phyloP scores from a whole-genome alignment of 1,284 basidiomycete genomes.

The Leccinum ponderosum region DNA sequence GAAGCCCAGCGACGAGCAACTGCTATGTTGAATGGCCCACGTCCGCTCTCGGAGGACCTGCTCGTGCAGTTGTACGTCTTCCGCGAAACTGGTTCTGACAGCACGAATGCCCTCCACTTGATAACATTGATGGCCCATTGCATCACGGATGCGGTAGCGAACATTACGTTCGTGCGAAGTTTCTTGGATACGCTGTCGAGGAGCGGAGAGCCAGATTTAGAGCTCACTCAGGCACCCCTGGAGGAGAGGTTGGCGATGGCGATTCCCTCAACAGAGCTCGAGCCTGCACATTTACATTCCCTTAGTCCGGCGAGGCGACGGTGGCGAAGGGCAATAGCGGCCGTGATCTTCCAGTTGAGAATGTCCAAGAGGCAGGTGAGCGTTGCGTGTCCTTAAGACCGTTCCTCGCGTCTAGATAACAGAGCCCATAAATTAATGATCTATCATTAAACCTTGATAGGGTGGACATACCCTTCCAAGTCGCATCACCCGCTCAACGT shows the following conservation, averaged over 20 bases:
- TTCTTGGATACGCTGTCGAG: slow-evolving; percentile 32
- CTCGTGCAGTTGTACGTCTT: slow-evolving; percentile 17
- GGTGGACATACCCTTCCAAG: slow-evolving; percentile 59
- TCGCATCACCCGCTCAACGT: slow-evolving; percentile 37
- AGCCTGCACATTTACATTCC: slow-evolving; percentile 30
- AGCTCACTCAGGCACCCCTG: slow-evolving; percentile 24
- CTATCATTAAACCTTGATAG: slow-evolving; percentile 31
- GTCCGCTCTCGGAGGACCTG: slow-evolving; percentile 24
- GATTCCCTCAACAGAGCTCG: slow-evolving; percentile 39
- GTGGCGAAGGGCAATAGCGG: slow-evolving; percentile 50
- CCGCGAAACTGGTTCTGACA: slow-evolving; percentile 3
- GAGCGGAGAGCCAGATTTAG: slow-evolving; percentile 11
- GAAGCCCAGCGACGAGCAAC: slow-evolving; percentile 5
- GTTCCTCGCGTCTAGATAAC: not conserved
- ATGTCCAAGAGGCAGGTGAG: slow-evolving; percentile 37
- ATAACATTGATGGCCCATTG: slow-evolving; percentile 7
- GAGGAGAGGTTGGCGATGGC: slow-evolving; percentile 44
- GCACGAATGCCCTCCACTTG: slow-evolving; percentile 18
- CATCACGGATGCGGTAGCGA: not conserved
- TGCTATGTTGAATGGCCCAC: slow-evolving; percentile 14
- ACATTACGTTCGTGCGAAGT: slow-evolving; percentile 1
- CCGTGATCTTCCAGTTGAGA: slow-evolving; percentile 38
- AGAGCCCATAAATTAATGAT: not conserved
- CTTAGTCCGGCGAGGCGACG: slow-evolving; percentile 39
- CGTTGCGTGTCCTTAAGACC: not conserved